A percentile compares a stretch with the other conserved stretches of the same genome.
Conservation (phyloP, 1,284 basidiomycete species). For the Ceratobasidium sp. region DNA sequence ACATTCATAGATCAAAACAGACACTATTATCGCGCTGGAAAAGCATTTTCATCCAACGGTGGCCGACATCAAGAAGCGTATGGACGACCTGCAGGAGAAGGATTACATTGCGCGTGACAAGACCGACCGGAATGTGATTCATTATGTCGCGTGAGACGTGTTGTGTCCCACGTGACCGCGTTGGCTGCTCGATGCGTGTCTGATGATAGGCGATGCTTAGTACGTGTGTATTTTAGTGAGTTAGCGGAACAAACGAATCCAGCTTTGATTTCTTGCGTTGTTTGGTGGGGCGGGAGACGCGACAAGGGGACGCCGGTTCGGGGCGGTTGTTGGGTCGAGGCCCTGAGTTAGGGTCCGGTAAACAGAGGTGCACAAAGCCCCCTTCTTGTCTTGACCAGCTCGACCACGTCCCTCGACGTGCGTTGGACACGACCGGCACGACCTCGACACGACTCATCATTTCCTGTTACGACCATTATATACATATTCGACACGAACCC, state of each 20-base stretch:
- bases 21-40: constrained; percentile 83
- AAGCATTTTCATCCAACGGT: constrained; percentile 71
- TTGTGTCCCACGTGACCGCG: constrained; percentile 39
- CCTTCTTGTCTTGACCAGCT: constrained; percentile 13
- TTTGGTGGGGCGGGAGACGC: not conserved
- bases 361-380: constrained; percentile 20
- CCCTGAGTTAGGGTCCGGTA: constrained; percentile 19
- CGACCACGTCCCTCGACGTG: constrained; percentile 42
- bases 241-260: constrained; percentile 11
- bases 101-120: constrained; percentile 86
- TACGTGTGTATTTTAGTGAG: constrained; percentile 1
- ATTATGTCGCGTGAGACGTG: constrained; percentile 74
- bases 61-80: constrained; percentile 63
- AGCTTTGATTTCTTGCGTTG: constrained; percentile 2
- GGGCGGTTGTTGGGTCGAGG: not conserved
- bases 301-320: constrained; percentile 3
- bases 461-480: constrained; percentile 10
- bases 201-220: not conserved
- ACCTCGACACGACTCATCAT: constrained; percentile 12
- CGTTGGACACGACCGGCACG: constrained; percentile 31
- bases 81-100: constrained; percentile 63
- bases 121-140: constrained; percentile 72
- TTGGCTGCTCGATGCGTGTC: not conserved
- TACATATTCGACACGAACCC: constrained; percentile 31
- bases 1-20: constrained; percentile 72